phyloP scores from a whole-genome alignment of 2,329 filamentous ascomycete genomes.

The Sclerotinia glacialis region DNA sequence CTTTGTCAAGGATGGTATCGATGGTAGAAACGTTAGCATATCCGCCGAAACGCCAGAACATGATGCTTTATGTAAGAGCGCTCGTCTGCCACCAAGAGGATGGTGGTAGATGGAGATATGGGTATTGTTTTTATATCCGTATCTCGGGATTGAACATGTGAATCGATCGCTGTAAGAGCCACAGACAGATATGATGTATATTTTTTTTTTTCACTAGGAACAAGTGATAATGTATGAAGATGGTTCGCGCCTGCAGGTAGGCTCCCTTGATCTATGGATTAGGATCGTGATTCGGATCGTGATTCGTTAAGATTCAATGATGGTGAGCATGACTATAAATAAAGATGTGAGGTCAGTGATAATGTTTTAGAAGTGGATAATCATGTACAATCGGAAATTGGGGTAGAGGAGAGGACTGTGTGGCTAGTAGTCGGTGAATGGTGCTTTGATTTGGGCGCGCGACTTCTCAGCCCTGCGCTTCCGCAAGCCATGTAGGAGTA shows the following conservation, averaged over 20 bases:
- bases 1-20: constrained; percentile 94
- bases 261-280: constrained; percentile 26
- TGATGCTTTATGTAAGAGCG: constrained; percentile 53
- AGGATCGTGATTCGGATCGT: constrained; percentile 24
- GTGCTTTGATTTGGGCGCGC: constrained; percentile 16
- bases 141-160: constrained; percentile 37
- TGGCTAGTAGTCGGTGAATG: constrained; percentile 15
- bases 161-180: constrained; percentile 30
- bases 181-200: constrained; percentile 29
- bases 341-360: constrained; percentile 25
- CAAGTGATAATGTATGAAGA: constrained; percentile 18
- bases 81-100: constrained; percentile 35
- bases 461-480: constrained; percentile 19
- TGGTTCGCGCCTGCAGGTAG: constrained; percentile 17
- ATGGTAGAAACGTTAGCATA: constrained; percentile 97
- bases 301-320: constrained; percentile 28
- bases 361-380: constrained; percentile 7
- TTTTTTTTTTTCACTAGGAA: constrained; percentile 25
- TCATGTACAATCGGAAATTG: constrained; percentile 10
- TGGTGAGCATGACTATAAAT: constrained; percentile 24
- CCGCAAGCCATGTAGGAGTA: background rate
- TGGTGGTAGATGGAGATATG: constrained; percentile 31
- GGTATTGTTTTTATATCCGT: constrained; percentile 27
- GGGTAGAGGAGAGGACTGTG: constrained; percentile 14
- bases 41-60: constrained; percentile 99